Evolutionary conservation across 257 asterid species (phyloP).

Genomic region (Plantago major): DNA sequence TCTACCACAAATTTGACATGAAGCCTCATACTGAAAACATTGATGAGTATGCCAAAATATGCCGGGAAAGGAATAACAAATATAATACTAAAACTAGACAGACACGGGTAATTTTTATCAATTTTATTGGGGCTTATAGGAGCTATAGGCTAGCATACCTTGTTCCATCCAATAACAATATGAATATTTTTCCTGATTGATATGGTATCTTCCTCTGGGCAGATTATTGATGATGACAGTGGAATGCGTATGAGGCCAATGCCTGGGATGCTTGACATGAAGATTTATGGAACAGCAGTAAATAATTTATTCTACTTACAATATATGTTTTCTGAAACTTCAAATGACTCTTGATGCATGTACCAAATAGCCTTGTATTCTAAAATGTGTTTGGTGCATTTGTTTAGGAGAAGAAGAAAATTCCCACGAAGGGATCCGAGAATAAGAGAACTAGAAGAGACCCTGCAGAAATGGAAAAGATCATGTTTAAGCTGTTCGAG

Average conservation of each 20-base stretch:
- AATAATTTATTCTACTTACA: slow-evolving; percentile 9
- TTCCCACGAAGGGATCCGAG: slow-evolving; percentile 57
- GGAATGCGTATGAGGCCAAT: slow-evolving; percentile 76
- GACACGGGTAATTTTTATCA: slow-evolving; percentile 40
- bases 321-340: neutral
- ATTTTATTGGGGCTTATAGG: slow-evolving; percentile 10
- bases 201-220: slow-evolving; percentile 14
- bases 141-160: neutral
- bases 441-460: slow-evolving; percentile 75
- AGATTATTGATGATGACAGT: slow-evolving; percentile 70
- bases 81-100: slow-evolving; percentile 61
- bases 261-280: slow-evolving; percentile 56
- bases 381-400: slow-evolving; percentile 7
- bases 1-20: slow-evolving; percentile 76
- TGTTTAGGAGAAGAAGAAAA: slow-evolving; percentile 68
- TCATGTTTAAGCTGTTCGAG: slow-evolving; percentile 90
- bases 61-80: slow-evolving; percentile 77
- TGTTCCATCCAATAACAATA: neutral
- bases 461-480: slow-evolving; percentile 87
- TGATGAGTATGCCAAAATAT: slow-evolving; percentile 59
- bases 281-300: slow-evolving; percentile 47
- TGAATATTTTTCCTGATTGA: too few species aligned
- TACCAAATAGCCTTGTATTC: neutral
- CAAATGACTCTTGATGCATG: neutral
- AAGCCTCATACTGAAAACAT: slow-evolving; percentile 60